Evolutionary conservation across 1,139 yeast species (phyloP).

Genomic region (Yarrowia galli): DNA sequence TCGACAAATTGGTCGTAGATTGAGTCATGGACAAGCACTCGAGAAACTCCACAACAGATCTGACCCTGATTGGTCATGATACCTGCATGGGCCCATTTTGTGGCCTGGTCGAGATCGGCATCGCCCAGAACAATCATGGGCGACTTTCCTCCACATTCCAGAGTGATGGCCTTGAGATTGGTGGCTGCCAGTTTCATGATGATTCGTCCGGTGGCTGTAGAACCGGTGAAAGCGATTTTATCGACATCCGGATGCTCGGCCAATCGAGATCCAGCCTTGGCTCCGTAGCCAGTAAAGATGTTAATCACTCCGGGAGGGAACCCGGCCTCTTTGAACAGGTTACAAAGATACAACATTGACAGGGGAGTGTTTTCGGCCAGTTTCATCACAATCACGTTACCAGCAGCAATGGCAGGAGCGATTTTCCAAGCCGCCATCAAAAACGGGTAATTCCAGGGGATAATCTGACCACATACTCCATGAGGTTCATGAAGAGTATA

Average conservation of each 20-base stretch:
- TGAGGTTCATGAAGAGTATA: conserved; percentile 83
- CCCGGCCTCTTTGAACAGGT: conserved; percentile 70
- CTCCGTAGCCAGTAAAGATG: conserved; percentile 75
- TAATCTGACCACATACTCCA: conserved; percentile 81
- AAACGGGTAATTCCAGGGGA: conserved; percentile 89
- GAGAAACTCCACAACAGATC: conserved; percentile 88
- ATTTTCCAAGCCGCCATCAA: conserved; percentile 85
- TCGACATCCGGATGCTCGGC: conserved; percentile 70
- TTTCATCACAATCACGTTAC: conserved; percentile 79
- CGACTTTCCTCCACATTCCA: conserved; percentile 88
- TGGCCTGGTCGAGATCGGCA: conserved; percentile 70
- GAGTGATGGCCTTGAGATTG: conserved; percentile 64
- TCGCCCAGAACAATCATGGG: conserved; percentile 81
- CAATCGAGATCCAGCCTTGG: conserved; percentile 76
- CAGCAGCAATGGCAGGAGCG: conserved; percentile 83
- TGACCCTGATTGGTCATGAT: conserved; percentile 86
- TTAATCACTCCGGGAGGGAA: conserved; percentile 83
- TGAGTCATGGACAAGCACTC: conserved; percentile 78
- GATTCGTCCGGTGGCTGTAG: conserved; percentile 76
- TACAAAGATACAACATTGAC: conserved; percentile 70
- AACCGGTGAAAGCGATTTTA: conserved; percentile 85
- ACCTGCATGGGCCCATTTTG: conserved; percentile 65
- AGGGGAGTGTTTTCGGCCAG: conserved; percentile 84
- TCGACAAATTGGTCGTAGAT: conserved; percentile 71
- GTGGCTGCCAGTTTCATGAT: conserved; percentile 72